These are phyloP conservation scores for Phytopythium montanum DNA, from an alignment of 352 stramenopile genomes.

Conservation along the genomic window DNA sequence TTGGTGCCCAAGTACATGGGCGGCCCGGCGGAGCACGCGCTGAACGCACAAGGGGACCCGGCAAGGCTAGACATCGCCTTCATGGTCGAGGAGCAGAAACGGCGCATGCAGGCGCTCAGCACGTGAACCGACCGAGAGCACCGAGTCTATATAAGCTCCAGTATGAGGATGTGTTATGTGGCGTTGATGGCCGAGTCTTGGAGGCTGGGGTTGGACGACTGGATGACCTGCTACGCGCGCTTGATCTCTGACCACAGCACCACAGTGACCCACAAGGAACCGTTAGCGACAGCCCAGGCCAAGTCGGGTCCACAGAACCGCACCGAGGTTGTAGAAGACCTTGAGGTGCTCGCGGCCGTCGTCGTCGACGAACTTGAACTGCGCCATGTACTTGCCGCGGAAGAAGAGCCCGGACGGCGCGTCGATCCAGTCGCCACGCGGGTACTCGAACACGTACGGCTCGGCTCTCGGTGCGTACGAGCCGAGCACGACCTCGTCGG, in stretches of 20 bases:
- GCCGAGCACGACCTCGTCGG: conserved; percentile 80
- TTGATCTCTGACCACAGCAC: conserved; percentile 46
- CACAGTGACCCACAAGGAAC: background rate
- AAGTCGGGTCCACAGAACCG: conserved; percentile 7
- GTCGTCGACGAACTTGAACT: conserved; percentile 70
- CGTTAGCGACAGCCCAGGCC: background rate
- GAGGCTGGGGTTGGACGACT: background rate
- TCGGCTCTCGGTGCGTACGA: conserved; percentile 75
- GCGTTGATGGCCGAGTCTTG: background rate
- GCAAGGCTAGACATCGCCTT: conserved; percentile 41
- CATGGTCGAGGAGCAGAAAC: conserved; percentile 55
- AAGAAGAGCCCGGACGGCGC: conserved; percentile 85
- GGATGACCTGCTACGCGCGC: background rate
- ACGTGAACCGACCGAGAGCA: conserved; percentile 5
- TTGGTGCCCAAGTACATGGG: conserved; percentile 55
- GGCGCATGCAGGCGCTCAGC: conserved; percentile 38
- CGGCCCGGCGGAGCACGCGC: conserved; percentile 31
- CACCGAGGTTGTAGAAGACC: conserved; percentile 76
- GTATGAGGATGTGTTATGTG: background rate
- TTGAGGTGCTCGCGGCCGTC: conserved; percentile 67
- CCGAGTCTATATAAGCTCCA: background rate
- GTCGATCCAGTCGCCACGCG: conserved; percentile 76
- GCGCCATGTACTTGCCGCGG: conserved; percentile 82
- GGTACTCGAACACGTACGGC: conserved; percentile 82
- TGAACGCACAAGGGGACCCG: conserved; percentile 17